Evolutionary conservation across 306 rosid species (phyloP).

Genomic region (Sesbania bispinosa): DNA sequence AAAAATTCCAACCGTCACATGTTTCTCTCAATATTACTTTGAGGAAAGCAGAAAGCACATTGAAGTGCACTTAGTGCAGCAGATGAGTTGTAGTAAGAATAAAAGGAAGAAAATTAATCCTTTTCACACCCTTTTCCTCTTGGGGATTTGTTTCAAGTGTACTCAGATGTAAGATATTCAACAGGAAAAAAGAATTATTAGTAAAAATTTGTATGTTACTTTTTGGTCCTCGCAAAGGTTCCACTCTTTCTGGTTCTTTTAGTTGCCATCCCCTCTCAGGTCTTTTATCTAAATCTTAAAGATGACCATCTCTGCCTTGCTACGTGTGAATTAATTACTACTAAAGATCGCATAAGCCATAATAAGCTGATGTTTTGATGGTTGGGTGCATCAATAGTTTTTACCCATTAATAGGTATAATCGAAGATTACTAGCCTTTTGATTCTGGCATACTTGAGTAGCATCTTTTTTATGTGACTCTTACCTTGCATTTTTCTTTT

Average conservation of each 20-base stretch:
- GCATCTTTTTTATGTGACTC: neutral
- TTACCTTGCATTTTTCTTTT: neutral
- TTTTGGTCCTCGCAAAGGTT: neutral
- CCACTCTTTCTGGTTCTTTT: neutral
- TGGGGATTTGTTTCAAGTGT: neutral
- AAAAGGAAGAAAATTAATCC: neutral
- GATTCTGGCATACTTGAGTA: neutral
- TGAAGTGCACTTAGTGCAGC: neutral
- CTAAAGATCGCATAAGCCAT: neutral
- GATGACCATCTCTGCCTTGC: slow-evolving; percentile 21
- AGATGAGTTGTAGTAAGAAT: slow-evolving; percentile 1
- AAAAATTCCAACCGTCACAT: neutral
- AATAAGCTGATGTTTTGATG: neutral
- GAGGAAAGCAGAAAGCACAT: neutral
- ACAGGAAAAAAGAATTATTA: neutral
- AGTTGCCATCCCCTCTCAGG: neutral
- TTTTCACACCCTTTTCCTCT: neutral
- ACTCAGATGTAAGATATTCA: neutral
- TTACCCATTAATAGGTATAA: neutral
- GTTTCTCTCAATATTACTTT: neutral
- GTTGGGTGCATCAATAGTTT: neutral
- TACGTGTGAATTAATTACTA: neutral
- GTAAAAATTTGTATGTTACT: neutral
- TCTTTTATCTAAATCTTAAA: neutral
- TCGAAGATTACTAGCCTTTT: slow-evolving; percentile 13